Evolutionary conservation across 768 basidiomycete genomes (phyloP), one percentile per base, ranked within the genome.

Genomic region (Auriscalpium microsporum): DNA sequence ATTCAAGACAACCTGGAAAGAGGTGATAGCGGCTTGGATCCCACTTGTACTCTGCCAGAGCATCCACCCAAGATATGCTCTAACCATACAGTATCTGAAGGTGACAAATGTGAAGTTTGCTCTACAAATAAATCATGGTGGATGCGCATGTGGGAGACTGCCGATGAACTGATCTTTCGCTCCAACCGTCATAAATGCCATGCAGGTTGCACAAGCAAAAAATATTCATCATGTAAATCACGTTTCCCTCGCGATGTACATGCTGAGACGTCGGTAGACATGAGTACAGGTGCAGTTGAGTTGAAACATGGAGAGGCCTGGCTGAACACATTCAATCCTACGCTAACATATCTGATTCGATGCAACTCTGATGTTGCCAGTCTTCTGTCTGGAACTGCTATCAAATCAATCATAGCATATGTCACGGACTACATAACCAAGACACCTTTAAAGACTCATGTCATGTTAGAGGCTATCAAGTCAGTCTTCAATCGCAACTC

Each of bases 381-480:
- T 53, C 49, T 76, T 1, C 49, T 28, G 7, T 28, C 28, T 28
- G 28, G 28, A 28, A 28, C 28, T 28, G 28, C 28, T 28, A 28
- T 28, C 28, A 28, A 28, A 4, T 28, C 28, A 4, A 28, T 28
- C 5, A 28, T 28, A 28, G 28, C 28, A 28, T 69, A n/a, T 74
- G 71, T 17, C 73, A 66, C 74, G 3, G 73, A 78, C 36, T 78
- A 78, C 60, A 66, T 77, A 0, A 75, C 72, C 0, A 78, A 78
- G 58, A 46, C 63, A 0, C 45, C 61, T 4, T 56, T 78, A 10
- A 78, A 75, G 46, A 73, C 71, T 0, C 66, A 73, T 60, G 62
- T 62, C 13, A 64, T 74, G 28, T 76, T 76, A 63, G 65, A 73
- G 0, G 55, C 68, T 9, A 58, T 71, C 0, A 46, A 51, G 6